These are phyloP conservation scores for Eugenia klotzschiana DNA, from an alignment of 441 rosid species.

Conservation along the genomic window DNA sequence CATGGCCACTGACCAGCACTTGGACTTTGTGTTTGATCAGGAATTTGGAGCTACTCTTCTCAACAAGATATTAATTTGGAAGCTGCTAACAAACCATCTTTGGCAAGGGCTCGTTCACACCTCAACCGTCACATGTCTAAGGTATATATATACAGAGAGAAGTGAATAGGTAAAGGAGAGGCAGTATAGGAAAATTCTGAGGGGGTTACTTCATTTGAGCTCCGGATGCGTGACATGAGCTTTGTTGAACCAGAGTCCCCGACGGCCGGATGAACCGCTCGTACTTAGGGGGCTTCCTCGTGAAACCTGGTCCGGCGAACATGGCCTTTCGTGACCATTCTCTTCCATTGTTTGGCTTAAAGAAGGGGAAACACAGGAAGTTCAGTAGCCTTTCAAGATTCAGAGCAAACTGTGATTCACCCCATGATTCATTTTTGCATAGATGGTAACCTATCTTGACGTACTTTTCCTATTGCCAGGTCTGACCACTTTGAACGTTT, in stretches of 20 bases:
- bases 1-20: not conserved
- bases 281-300: constrained; percentile 94
- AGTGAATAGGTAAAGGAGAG: no score
- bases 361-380: not conserved
- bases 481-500: constrained; percentile 11
- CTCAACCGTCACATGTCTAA: not conserved
- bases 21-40: not conserved
- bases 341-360: constrained; percentile 86
- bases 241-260: constrained; percentile 82
- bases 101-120: not conserved
- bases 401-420: not conserved
- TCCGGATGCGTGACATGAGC: constrained; percentile 94
- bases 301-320: constrained; percentile 78
- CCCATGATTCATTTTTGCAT: no score
- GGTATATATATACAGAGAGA: not conserved
- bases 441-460: not conserved
- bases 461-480: constrained; percentile 9
- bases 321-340: constrained; percentile 88
- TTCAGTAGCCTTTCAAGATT: not conserved
- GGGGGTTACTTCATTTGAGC: constrained; percentile 14
- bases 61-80: not conserved
- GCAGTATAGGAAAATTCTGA: not conserved
- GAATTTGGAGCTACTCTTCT: not conserved
- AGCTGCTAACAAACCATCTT: not conserved
- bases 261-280: constrained; percentile 90